phyloP scores from a whole-genome alignment of 2,329 filamentous ascomycete genomes.

The Diaporthe aspalathi region DNA sequence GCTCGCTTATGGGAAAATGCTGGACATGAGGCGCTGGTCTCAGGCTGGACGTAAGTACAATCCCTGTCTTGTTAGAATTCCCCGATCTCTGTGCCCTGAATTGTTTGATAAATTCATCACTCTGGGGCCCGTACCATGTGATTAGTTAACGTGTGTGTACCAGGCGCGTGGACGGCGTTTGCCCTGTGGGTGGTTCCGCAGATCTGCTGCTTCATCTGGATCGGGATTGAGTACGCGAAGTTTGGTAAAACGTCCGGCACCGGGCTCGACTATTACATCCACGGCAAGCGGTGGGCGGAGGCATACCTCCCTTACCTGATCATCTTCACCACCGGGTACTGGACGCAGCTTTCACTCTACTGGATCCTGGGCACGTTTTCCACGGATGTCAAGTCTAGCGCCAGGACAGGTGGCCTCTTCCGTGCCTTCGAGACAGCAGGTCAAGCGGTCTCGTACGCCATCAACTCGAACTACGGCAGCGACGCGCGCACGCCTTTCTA shows the following conservation, averaged over 20 bases:
- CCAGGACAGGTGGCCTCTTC: conserved; percentile 47
- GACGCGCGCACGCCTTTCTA: conserved; percentile 36
- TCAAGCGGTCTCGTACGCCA: conserved; percentile 47
- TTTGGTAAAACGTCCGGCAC: conserved; percentile 1
- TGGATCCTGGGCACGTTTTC: conserved; percentile 53
- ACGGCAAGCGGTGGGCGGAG: conserved; percentile 37
- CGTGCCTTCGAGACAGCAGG: conserved; percentile 46
- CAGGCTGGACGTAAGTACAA: conserved; percentile 35
- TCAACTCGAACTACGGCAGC: conserved; percentile 44
- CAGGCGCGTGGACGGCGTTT: conserved; percentile 46
- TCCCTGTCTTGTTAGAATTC: too few species aligned
- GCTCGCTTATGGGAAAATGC: conserved; percentile 39
- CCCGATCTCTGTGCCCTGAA: too few species aligned
- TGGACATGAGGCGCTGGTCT: conserved; percentile 44
- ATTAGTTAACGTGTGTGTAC: too few species aligned
- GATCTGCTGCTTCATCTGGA: conserved; percentile 48
- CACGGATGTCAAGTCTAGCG: conserved; percentile 48
- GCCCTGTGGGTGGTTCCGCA: conserved; percentile 46
- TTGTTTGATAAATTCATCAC: too few species aligned
- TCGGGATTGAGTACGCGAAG: conserved; percentile 40
- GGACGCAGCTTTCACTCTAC: conserved; percentile 45
- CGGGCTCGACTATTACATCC: conserved; percentile 32
- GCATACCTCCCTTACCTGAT: conserved; percentile 38
- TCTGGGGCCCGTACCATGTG: too few species aligned
- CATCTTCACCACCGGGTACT: conserved; percentile 39